Percentiles rank a stretch among this genome's conserved stretches.
phyloP scores from a whole-genome alignment of 78 protist genomes.

The Planoprotostelium fungivorum region DNA sequence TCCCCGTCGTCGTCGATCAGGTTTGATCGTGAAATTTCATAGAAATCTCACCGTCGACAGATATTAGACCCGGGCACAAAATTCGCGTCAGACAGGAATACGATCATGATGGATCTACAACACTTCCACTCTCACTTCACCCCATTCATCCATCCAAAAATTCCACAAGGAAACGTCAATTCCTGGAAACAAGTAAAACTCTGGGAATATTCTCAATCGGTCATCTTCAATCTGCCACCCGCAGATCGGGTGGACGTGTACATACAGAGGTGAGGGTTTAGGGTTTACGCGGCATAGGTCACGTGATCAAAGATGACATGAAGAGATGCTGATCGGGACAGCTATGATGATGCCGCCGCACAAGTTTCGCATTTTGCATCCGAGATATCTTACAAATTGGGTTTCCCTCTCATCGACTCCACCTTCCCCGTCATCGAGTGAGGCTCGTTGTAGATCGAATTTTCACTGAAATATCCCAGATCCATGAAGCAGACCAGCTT shows the following conservation, averaged over 20 bases:
- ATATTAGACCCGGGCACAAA: neutral
- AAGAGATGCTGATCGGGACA: no score
- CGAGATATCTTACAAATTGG: neutral
- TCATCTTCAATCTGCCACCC: neutral
- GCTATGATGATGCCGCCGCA: neutral
- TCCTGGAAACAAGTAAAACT: neutral
- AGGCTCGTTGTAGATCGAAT: neutral
- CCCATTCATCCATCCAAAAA: neutral
- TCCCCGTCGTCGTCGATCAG: neutral
- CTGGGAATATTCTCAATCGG: neutral
- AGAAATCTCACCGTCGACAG: neutral
- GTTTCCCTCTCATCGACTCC: neutral
- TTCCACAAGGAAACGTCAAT: neutral
- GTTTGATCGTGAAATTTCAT: neutral
- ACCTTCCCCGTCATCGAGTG: neutral
- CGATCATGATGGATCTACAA: neutral
- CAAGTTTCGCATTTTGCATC: neutral
- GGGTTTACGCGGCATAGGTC: no score
- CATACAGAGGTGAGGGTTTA: neutral
- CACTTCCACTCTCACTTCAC: neutral
- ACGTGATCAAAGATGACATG: no score
- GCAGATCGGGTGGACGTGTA: neutral
- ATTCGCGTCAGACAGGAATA: neutral
- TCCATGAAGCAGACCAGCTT: neutral
- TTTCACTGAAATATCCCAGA: neutral